These are phyloP conservation scores for Termitomyces bulborhizus DNA, from an alignment of 768 basidiomycete species.

Conservation along the genomic window DNA sequence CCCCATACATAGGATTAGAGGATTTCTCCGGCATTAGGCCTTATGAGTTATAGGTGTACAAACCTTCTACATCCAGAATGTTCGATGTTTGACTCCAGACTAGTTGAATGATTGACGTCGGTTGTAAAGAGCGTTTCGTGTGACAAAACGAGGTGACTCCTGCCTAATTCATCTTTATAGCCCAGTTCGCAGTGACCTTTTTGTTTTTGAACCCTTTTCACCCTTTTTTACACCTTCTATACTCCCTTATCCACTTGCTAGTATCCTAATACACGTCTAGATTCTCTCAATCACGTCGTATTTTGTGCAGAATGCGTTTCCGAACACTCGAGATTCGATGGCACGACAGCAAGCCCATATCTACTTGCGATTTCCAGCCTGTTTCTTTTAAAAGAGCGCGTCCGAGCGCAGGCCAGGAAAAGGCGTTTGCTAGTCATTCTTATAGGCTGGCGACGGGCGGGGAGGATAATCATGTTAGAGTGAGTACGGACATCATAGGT, in stretches of 20 bases:
- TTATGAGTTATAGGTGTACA: background rate
- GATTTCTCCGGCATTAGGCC: background rate
- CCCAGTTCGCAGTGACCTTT: background rate
- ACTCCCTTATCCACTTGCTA: background rate
- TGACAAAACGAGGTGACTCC: slow-evolving; percentile 5
- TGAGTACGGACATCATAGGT: slow-evolving; percentile 37
- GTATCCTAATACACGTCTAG: slow-evolving; percentile 10
- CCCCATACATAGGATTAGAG: background rate
- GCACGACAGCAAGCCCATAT: slow-evolving; percentile 95
- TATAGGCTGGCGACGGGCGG: slow-evolving; percentile 93
- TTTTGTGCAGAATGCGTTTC: slow-evolving; percentile 57
- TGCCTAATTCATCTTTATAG: slow-evolving; percentile 1
- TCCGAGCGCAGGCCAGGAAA: slow-evolving; percentile 43
- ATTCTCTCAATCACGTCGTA: slow-evolving; percentile 13
- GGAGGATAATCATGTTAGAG: slow-evolving; percentile 95
- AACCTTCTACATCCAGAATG: background rate
- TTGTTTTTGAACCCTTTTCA: background rate
- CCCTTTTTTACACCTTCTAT: background rate
- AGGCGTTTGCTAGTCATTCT: slow-evolving; percentile 60
- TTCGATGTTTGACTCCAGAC: background rate
- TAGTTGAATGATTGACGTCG: background rate
- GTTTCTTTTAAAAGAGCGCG: slow-evolving; percentile 76
- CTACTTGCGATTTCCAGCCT: slow-evolving; percentile 94
- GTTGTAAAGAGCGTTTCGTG: slow-evolving; percentile 1
- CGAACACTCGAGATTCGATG: slow-evolving; percentile 91